Evolutionary conservation across 352 stramenopile genomes (phyloP), one percentile per base, ranked within the genome.

Genomic region (Labyrinthula sp.): DNA sequence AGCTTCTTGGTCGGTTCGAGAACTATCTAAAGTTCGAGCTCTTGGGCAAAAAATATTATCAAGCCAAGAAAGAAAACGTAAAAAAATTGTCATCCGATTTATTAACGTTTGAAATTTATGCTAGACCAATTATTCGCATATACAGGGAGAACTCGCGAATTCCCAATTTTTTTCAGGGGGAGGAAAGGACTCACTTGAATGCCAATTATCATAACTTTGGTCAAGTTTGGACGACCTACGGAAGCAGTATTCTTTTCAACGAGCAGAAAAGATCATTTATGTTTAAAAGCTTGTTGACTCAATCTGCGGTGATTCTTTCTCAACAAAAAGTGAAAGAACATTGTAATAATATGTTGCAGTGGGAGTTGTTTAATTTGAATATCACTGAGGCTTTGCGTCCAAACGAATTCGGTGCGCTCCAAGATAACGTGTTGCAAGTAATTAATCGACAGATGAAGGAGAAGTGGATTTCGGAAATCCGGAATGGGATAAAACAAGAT

Each of bases 391-490:
- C 24, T 24, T 15, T 58, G 7, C 38, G 45, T 6, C 37, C 56
- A 7, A 40, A 60, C 9, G 54, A 60, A 33, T 60, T 60, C 26
- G 15, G 43, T 30, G 10, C 45, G 28, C 14, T 40, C 8, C 54
- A 60, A 20, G 45, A 2, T 24, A 47, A 15, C 6, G 38, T 48
- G 8, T 18, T 29, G 3, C 17, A 21, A 15, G 34, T 30, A 17
- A 48, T 54, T 3, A 37, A 56, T 10, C 26, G 31, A 6, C 28
- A 56, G 21, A 33, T 75, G 14, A 47, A 58, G 36, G 68, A 72
- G 15, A 45, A 58, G 9, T 76, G 67, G 66, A 49, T 57, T 2
- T 23, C 38, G 26, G 48, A 22, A 9, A 25, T 63, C n/a, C 30
- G 37, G 14, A 49, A 38, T 22, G 40, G 56, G 23, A 29, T 64